Conservation (phyloP, 2,329 filamentous ascomycete genomes). For the Phyllosticta citriasiana region DNA sequence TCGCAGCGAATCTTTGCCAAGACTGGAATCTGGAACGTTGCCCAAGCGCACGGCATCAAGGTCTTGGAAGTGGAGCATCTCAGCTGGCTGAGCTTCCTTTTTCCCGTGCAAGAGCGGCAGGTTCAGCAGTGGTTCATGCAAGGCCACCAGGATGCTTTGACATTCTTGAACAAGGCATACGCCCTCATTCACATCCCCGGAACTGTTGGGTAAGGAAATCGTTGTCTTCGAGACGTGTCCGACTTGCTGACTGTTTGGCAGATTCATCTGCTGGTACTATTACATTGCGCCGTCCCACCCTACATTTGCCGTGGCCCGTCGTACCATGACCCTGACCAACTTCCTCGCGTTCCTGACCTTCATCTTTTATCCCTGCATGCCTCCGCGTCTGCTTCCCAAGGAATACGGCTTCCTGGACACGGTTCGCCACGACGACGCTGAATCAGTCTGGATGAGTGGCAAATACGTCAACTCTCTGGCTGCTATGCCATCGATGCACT, state of each 20-base stretch:
- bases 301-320: conserved; percentile 34
- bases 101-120: conserved; percentile 42
- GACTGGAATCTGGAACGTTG: conserved; percentile 45
- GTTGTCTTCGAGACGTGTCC: background rate
- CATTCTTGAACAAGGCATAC: conserved; percentile 48
- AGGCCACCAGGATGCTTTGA: conserved; percentile 43
- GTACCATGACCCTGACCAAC: conserved; percentile 42
- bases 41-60: conserved; percentile 45
- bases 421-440: conserved; percentile 37
- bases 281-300: conserved; percentile 44
- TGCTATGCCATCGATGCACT: conserved; percentile 43
- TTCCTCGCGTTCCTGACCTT: conserved; percentile 44
- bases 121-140: conserved; percentile 50
- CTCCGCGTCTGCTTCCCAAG: conserved; percentile 36
- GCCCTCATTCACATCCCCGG: conserved; percentile 52
- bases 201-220: conserved; percentile 42
- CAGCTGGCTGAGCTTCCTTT: conserved; percentile 40
- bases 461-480: conserved; percentile 38
- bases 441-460: conserved; percentile 37
- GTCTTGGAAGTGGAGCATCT: conserved; percentile 48
- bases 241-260: conserved; percentile 18
- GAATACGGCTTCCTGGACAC: conserved; percentile 39
- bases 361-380: conserved; percentile 45
- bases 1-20: conserved; percentile 44
- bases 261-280: conserved; percentile 56